These are phyloP conservation scores for Nitzschia palea DNA, from an alignment of 108 stramenopile genomes.

Conservation along the genomic window DNA sequence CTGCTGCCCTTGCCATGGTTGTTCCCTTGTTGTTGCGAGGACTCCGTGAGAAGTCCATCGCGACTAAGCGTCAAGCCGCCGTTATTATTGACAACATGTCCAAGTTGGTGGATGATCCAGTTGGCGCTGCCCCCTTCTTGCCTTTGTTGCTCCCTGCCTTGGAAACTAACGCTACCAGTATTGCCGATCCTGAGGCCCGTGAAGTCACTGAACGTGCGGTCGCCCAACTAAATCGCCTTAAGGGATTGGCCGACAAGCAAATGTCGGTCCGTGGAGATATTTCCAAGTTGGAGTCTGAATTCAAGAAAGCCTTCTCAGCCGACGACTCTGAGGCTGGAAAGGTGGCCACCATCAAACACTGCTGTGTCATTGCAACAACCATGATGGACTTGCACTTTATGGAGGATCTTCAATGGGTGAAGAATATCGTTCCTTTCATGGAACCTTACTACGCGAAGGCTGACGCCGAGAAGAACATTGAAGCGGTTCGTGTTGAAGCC, in stretches of 20 bases:
- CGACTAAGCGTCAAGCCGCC: constrained; percentile 96
- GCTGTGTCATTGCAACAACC: constrained; percentile 74
- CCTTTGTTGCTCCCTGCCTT: constrained; percentile 93
- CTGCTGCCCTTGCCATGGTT: constrained; percentile 97
- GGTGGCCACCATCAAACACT: constrained; percentile 57
- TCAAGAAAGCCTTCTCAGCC: constrained; percentile 63
- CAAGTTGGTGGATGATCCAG: constrained; percentile 96
- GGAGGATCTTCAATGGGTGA: constrained; percentile 91
- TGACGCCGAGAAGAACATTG: constrained; percentile 63
- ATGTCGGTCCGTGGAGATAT: constrained; percentile 79
- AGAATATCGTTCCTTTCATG: constrained; percentile 66
- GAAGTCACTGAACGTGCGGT: constrained; percentile 88
- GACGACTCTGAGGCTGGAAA: constrained; percentile 54
- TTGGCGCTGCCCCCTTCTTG: constrained; percentile 97
- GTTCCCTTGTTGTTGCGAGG: constrained; percentile 98
- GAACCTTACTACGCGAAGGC: constrained; percentile 61
- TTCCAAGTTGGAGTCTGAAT: constrained; percentile 68
- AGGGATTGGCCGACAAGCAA: constrained; percentile 85
- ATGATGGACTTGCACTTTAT: constrained; percentile 91
- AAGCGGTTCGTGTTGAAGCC: constrained; percentile 83
- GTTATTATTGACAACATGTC: constrained; percentile 99
- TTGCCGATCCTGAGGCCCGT: constrained; percentile 96
- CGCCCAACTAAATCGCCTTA: constrained; percentile 78
- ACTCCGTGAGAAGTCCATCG: constrained; percentile 87
- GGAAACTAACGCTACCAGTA: constrained; percentile 89